phyloP scores from a whole-genome alignment of 176 grass and related monocot genomes.

The Musa acuminata region DNA sequence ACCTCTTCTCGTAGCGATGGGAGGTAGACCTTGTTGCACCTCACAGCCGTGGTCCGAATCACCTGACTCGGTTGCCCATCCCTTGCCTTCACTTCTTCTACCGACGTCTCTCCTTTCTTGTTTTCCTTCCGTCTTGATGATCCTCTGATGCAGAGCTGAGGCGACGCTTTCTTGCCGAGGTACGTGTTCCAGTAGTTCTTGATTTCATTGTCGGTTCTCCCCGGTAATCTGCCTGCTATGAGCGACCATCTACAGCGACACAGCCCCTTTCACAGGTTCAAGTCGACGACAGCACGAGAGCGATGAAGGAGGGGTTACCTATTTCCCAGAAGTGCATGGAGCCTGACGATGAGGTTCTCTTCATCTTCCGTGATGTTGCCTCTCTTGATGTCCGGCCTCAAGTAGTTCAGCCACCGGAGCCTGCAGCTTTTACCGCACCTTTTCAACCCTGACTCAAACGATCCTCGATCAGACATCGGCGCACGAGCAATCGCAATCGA shows the following conservation, averaged over 20 bases:
- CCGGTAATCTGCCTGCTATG: conserved; percentile 22
- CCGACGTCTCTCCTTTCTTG: neutral
- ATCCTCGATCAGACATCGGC: neutral
- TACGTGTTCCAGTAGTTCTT: conserved; percentile 14
- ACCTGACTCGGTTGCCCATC: neutral
- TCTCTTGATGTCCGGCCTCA: conserved; percentile 39
- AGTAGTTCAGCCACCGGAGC: conserved; percentile 36
- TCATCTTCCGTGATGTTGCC: conserved; percentile 35
- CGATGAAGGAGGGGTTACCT: neutral
- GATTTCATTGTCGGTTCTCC: conserved; percentile 10
- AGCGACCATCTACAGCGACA: conserved; percentile 28
- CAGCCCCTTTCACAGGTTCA: neutral
- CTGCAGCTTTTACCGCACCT: conserved; percentile 27
- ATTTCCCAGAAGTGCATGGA: conserved; percentile 17
- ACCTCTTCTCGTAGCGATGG: neutral
- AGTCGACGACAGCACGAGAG: neutral
- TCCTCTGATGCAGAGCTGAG: neutral
- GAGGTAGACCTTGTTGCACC: conserved; percentile 30
- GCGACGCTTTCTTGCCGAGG: conserved; percentile 22
- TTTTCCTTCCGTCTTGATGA: neutral
- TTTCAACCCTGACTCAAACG: neutral
- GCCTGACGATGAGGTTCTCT: conserved; percentile 29
- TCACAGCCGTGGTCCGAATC: conserved; percentile 26
- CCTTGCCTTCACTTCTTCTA: neutral
- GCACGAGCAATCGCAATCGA: neutral